Conservation (phyloP, 2,329 filamentous ascomycete species). For the Phaeosphaeriaceae sp. region DNA sequence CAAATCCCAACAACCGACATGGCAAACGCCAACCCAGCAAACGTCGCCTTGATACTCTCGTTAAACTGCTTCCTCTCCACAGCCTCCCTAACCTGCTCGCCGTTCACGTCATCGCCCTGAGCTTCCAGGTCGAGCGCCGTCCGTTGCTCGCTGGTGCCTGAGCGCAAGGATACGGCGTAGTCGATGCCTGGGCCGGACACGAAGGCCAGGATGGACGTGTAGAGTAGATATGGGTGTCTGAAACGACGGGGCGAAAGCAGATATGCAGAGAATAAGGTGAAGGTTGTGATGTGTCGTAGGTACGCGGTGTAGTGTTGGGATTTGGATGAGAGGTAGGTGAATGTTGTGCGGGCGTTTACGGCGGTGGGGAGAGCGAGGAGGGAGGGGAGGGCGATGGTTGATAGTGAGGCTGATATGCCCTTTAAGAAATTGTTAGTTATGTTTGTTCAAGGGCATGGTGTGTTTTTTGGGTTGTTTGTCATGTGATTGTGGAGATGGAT, state of each 20-base stretch:
- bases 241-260: conserved; percentile 73
- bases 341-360: conserved; percentile 66
- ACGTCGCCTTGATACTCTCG: conserved; percentile 51
- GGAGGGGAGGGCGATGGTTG: conserved; percentile 76
- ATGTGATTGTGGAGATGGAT: conserved; percentile 1
- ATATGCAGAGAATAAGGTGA: conserved; percentile 79
- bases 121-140: conserved; percentile 36
- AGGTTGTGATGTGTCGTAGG: conserved; percentile 70
- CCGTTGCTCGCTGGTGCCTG: conserved; percentile 32
- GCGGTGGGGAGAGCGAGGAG: conserved; percentile 83
- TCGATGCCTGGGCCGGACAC: conserved; percentile 51
- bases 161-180: conserved; percentile 35
- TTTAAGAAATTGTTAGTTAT: conserved; percentile 49
- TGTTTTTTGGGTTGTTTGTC: not conserved
- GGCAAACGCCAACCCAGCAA: conserved; percentile 53
- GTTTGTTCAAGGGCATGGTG: not conserved
- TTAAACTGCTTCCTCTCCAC: conserved; percentile 51
- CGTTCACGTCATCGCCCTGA: conserved; percentile 54
- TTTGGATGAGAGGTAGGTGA: conserved; percentile 66
- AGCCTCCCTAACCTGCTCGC: conserved; percentile 56
- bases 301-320: conserved; percentile 63
- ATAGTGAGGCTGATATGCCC: conserved; percentile 89
- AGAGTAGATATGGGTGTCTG: conserved; percentile 89
- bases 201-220: conserved; percentile 74
- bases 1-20: conserved; percentile 58